A percentile compares a stretch with the other conserved stretches of the same genome.
Conservation (phyloP, 345 rosid species). For the Lagerstroemia speciosa region DNA sequence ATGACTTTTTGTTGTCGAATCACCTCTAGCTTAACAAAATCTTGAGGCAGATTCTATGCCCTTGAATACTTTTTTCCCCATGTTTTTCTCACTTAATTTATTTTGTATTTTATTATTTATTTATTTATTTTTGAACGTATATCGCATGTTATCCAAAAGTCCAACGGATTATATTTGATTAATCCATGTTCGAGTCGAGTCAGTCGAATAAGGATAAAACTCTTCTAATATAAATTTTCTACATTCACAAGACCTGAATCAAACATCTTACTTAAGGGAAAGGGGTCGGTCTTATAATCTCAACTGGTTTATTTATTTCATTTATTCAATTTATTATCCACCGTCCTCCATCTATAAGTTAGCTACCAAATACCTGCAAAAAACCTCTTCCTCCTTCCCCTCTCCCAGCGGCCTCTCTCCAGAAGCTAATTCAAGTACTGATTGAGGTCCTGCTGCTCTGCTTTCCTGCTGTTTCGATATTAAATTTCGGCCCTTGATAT, state of each 20-base stretch:
- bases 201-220: no score
- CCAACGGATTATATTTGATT: no score
- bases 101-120: neutral
- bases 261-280: no score
- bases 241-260: no score
- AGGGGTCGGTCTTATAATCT: no score
- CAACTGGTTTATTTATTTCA: neutral
- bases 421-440: neutral
- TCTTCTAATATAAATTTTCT: no score
- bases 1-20: no score
- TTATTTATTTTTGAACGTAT: no score
- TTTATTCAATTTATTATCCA: neutral
- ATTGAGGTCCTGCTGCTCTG: neutral
- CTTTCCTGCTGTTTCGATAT: neutral
- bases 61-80: neutral
- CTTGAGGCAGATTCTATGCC: no score
- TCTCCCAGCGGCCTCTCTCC: neutral
- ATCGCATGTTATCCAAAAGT: no score
- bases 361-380: constrained; percentile 6
- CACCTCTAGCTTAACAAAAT: no score
- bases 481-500: neutral
- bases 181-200: no score
- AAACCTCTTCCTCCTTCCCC: constrained; percentile 37
- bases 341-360: constrained; percentile 31
- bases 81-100: neutral